Base-by-base conservation (phyloP, 2,329 filamentous ascomycete genomes). In the Fusarium nematophilum region DNA sequence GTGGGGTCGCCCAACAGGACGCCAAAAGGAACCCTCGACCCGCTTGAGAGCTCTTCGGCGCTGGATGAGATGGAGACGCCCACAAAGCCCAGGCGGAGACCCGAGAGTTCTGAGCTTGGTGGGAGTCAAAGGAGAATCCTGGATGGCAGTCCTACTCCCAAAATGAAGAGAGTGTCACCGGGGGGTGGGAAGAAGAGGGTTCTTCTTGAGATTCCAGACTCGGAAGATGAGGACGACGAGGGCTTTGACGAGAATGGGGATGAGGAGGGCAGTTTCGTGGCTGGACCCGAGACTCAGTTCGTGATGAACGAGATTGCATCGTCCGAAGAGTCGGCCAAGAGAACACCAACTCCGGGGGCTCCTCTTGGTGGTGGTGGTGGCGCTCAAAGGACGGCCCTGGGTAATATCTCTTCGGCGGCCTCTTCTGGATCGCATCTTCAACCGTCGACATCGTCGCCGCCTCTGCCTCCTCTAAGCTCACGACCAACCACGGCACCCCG, bases 171-270 rank as follows among this genome's bases (percentile, higher is more conserved):
- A 21, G 56, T 60, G 13, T 62, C 68, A 3, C 57, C 68, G 7
- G 53, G 53, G 1, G 62, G 51, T 23, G 58, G 52, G 3, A 65
- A 62, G 29, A 62, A 60, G 25, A 61, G 36, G 13, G 60, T 53
- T 4, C 40, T 64, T 15, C 49, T 67, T 15, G 80, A 83, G 52
- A 83, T 84, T 25, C 79, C 81, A 0, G 82, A 84, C 54, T 82
- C 81, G 2, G 82, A 84, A 30, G 80, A 78, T 9, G 79, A 81
- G 6, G 65, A 72, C 7, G 72, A 72, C 1, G 64, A 69, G 2
- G 67, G 69, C 13, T 70, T 69, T 44, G 67, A 53, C 0, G 60
- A 65, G 6, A 21, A 50, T 2, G n/a, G n/a, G n/a, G 49, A 62
- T n/a, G 57, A 56, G n/a, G 44, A 65, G 6, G 56, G 27, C 2